phyloP scores from a whole-genome alignment of 805 yeast genomes.

The Metschnikowia peoriensis region DNA sequence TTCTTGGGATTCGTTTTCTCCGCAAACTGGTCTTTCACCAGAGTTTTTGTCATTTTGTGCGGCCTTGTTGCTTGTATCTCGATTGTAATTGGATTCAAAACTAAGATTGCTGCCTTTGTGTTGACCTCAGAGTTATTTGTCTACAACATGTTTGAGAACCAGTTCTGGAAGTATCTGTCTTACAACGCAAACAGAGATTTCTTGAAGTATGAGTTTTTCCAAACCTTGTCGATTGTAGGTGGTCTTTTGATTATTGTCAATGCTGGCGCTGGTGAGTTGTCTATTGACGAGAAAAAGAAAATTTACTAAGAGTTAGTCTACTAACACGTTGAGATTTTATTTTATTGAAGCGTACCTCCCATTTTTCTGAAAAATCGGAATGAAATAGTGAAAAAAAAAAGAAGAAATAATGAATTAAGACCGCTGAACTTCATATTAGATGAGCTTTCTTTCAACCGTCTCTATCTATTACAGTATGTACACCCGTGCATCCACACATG shows the following conservation, averaged over 20 bases:
- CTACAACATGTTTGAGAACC: slow-evolving; percentile 78
- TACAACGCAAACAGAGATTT: slow-evolving; percentile 81
- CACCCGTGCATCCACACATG: slow-evolving; percentile 1
- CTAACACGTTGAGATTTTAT: neutral
- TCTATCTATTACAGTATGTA: neutral
- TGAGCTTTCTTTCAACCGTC: neutral
- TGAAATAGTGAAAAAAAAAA: neutral
- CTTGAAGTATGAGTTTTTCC: slow-evolving; percentile 89
- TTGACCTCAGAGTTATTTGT: slow-evolving; percentile 67
- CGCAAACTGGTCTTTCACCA: slow-evolving; percentile 66
- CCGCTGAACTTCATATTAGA: neutral
- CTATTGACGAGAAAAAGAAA: slow-evolving; percentile 94
- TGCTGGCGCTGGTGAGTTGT: slow-evolving; percentile 94
- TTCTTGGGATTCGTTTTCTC: slow-evolving; percentile 83
- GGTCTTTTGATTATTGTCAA: slow-evolving; percentile 87
- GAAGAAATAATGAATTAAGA: too few species aligned
- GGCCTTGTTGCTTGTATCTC: slow-evolving; percentile 71
- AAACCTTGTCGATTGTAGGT: slow-evolving; percentile 91
- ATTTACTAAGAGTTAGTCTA: slow-evolving; percentile 48
- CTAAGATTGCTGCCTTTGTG: slow-evolving; percentile 78
- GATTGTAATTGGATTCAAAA: slow-evolving; percentile 89
- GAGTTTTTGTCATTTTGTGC: slow-evolving; percentile 61
- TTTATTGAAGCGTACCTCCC: neutral
- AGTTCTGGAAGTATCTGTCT: slow-evolving; percentile 79
- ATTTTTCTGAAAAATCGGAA: neutral